Evolutionary conservation across 176 grass and related monocot genomes (phyloP).

Genomic region (Oryza meridionalis): DNA sequence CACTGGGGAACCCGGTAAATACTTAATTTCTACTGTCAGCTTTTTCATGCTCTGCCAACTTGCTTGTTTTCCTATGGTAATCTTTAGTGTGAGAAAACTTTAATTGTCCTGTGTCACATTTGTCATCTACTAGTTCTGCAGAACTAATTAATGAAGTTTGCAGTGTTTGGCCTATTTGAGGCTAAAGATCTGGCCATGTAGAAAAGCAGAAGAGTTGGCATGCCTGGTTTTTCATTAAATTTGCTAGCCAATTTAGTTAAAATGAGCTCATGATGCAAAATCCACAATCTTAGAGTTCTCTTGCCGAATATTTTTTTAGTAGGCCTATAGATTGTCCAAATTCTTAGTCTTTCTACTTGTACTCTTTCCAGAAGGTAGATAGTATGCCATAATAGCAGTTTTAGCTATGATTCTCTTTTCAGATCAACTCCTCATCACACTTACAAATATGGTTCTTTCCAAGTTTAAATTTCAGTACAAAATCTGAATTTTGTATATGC

Average conservation of each 20-base stretch:
- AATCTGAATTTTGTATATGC: not conserved
- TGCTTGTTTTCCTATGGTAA: constrained; percentile 12
- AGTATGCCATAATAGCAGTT: not conserved
- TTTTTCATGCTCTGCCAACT: constrained; percentile 11
- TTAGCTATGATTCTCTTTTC: not conserved
- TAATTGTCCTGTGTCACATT: not conserved
- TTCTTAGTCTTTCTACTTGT: not conserved
- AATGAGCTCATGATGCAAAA: not conserved
- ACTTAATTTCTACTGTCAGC: constrained; percentile 22
- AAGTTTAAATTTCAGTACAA: not conserved
- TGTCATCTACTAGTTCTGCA: constrained; percentile 6
- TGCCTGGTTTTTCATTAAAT: not conserved
- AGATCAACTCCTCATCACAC: not conserved
- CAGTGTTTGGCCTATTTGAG: not conserved
- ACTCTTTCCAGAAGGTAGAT: constrained; percentile 5
- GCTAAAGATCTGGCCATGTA: not conserved
- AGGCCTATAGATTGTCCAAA: not conserved
- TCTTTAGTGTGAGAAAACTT: constrained; percentile 3
- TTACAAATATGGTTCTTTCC: not conserved
- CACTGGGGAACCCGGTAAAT: constrained; percentile 92
- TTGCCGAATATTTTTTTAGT: too few relatives aligned
- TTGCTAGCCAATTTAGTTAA: constrained; percentile 8
- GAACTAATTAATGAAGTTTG: constrained; percentile 6
- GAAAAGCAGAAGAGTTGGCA: not conserved
- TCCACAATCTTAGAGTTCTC: not conserved